Evolutionary conservation across 805 yeast genomes (phyloP), one percentile per base, ranked within the genome.

Genomic region (Myxozyma vanderwaltii): DNA sequence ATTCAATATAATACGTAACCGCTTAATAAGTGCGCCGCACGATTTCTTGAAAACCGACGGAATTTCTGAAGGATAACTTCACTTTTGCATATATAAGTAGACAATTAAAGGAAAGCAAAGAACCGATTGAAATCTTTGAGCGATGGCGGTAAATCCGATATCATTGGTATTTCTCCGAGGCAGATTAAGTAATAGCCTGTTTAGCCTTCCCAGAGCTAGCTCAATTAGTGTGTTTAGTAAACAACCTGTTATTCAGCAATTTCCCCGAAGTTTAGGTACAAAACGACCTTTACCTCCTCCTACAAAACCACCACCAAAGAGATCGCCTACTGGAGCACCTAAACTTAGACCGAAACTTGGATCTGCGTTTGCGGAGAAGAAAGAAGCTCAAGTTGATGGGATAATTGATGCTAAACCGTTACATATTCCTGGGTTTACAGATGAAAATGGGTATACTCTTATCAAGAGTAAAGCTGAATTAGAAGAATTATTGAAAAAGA

Each of bases 371-470:
- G 46, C 7, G 8, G 17, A 38, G 35, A 49, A 36, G 33, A 35
- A 24, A 13, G 12, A 17, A 33, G 27, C 40, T 3, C n/a, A 13
- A 44, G 48, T 21, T 29, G 49, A 17, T 21, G n/a, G n/a, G 8
- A 23, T 27, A 19, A 27, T 19, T 13, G 21, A 21, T 4, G 40
- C 33, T 8, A 26, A 6, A 39, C 57, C 57, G 39, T 52, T 52
- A 19, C 50, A 40, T 33, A 35, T 54, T 15, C 52, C 51, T 10
- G 57, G 57, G 3, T 24, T 54, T n/a, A 54, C 57, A 1, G 57
- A 54, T 24, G 52, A 54, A 31, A 36, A 54, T n/a, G 57, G 57
- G 10, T 23, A 15, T 27, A 39, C 23, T 23, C 15, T 47, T 21
- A 24, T 54, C 21, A 35, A 8, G 51, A 19, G 38, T 2, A 45